These are phyloP conservation scores for Cryptosporidium ubiquitum DNA, from an alignment of 169 alveolate genomes.

Conservation along the genomic window DNA sequence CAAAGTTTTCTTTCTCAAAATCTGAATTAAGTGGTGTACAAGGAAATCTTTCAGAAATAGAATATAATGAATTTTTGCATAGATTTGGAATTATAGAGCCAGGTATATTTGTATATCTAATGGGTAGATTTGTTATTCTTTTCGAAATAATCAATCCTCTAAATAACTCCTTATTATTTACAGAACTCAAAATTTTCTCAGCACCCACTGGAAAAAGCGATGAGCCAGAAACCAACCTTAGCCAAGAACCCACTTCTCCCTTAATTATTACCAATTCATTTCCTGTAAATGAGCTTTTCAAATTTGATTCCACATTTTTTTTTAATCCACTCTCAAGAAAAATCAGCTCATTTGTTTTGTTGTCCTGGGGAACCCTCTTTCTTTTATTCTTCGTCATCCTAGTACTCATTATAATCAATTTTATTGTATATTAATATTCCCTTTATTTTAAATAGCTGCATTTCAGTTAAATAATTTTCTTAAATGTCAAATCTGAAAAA, in stretches of 20 bases:
- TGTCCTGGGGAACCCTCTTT: neutral
- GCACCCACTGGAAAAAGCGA: neutral
- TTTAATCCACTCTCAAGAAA: neutral
- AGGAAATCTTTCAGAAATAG: slow-evolving; percentile 27
- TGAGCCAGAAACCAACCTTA: neutral
- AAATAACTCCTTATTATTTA: neutral
- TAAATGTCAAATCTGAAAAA: slow-evolving; percentile 7
- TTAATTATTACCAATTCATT: slow-evolving; percentile 5
- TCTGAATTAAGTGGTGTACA: slow-evolving; percentile 60
- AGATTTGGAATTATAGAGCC: slow-evolving; percentile 16
- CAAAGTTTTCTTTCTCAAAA: slow-evolving; percentile 14
- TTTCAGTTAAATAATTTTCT: neutral
- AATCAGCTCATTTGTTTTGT: neutral
- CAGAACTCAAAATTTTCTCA: neutral
- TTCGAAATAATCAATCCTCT: slow-evolving; percentile 18
- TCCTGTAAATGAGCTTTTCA: neutral
- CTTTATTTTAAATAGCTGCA: neutral
- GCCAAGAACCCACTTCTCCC: slow-evolving; percentile 21
- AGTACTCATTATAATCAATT: neutral
- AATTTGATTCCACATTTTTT: neutral
- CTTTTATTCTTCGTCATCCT: neutral
- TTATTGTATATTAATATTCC: neutral
- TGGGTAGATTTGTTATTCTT: slow-evolving; percentile 38
- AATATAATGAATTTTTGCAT: slow-evolving; percentile 7
- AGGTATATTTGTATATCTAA: slow-evolving; percentile 63